Percentiles rank a stretch among this genome's conserved stretches.
These are phyloP conservation scores for Acanthamoeba healyi DNA, from an alignment of 208 protist species.

Conservation along the genomic window DNA sequence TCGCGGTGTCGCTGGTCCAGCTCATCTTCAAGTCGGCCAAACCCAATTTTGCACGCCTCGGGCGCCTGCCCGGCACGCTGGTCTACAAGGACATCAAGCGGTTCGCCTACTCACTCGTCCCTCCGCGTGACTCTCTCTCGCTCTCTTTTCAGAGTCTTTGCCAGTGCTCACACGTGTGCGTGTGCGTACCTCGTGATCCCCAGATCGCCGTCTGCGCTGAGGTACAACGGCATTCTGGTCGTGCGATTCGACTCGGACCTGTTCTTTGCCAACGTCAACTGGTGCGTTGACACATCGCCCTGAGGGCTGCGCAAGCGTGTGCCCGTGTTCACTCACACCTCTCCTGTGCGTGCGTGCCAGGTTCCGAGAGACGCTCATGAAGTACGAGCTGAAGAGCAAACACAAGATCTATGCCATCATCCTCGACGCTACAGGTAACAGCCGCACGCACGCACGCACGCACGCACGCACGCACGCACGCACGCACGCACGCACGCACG, in stretches of 20 bases:
- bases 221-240: slow-evolving; percentile 42
- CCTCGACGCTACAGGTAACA: neutral
- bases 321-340: too few relatives aligned
- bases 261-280: slow-evolving; percentile 68
- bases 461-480: neutral
- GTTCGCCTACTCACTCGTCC: neutral
- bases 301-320: too few relatives aligned
- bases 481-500: neutral
- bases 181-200: neutral
- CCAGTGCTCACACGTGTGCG: neutral
- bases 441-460: neutral
- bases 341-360: neutral
- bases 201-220: neutral
- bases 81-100: slow-evolving; percentile 62
- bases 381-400: slow-evolving; percentile 12
- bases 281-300: neutral
- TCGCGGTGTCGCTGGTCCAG: slow-evolving; percentile 27
- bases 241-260: slow-evolving; percentile 25
- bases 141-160: neutral
- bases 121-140: neutral
- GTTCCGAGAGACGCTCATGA: neutral
- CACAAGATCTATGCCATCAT: slow-evolving; percentile 30
- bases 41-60: slow-evolving; percentile 30
- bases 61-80: slow-evolving; percentile 20
- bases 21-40: slow-evolving; percentile 56